Conservation (phyloP, 75 land plant genomes). For the Ceratopteris richardii region DNA sequence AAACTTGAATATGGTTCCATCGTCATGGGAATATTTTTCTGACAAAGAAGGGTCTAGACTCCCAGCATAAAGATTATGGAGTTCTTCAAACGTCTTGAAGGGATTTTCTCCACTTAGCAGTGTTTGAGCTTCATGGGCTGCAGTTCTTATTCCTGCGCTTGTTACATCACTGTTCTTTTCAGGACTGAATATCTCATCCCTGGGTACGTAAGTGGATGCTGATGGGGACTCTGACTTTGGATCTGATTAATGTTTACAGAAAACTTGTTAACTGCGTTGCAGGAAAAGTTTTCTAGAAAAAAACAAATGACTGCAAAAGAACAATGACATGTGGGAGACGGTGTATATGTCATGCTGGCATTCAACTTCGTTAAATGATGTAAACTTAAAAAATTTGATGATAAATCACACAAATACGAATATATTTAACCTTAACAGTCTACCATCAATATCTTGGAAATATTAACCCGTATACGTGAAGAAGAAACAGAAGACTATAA, state of each 20-base stretch:
- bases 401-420: too few relatives aligned
- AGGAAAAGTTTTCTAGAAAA: background rate
- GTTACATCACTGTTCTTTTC: slow-evolving; percentile 12
- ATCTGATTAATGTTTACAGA: background rate
- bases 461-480: too few relatives aligned
- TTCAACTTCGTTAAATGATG: too few relatives aligned
- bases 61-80: background rate
- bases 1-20: slow-evolving; percentile 1
- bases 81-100: slow-evolving; percentile 1
- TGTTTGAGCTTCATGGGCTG: slow-evolving; percentile 7
- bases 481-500: too few relatives aligned
- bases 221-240: slow-evolving; percentile 15
- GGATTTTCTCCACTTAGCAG: slow-evolving; percentile 4
- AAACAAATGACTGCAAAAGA: background rate
- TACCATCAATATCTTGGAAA: too few relatives aligned
- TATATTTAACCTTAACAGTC: too few relatives aligned
- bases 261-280: background rate
- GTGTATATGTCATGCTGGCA: too few relatives aligned
- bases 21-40: background rate
- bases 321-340: too few relatives aligned
- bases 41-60: background rate
- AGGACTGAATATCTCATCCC: slow-evolving; percentile 32
- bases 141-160: background rate
- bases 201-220: slow-evolving; percentile 22
- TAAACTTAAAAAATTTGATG: too few relatives aligned